phyloP scores from a whole-genome alignment of 768 basidiomycete species.

The Kwoniella sp. region DNA sequence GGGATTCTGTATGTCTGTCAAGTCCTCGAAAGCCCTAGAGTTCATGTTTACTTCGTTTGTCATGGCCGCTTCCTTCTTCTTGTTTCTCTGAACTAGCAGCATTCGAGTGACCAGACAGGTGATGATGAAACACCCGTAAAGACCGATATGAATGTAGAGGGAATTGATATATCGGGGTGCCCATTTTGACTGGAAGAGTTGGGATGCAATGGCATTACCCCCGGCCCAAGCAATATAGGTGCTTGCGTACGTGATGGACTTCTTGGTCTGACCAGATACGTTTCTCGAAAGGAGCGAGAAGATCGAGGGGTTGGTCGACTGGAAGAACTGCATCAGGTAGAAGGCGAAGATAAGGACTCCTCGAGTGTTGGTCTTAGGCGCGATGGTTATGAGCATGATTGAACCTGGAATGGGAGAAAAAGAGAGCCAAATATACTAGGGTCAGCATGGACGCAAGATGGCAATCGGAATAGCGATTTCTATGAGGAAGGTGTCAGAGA shows the following conservation, averaged over 20 bases:
- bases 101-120: constrained; percentile 13
- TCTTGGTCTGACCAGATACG: constrained; percentile 61
- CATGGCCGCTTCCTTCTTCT: constrained; percentile 18
- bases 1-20: constrained; percentile 39
- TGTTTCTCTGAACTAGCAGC: constrained; percentile 17
- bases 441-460: too few species aligned
- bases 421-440: too few species aligned
- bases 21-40: constrained; percentile 27
- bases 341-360: constrained; percentile 61
- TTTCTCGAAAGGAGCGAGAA: constrained; percentile 61
- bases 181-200: constrained; percentile 61
- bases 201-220: constrained; percentile 60
- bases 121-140: constrained; percentile 19
- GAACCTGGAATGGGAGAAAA: constrained; percentile 54
- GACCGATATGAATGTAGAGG: constrained; percentile 13
- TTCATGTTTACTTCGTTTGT: constrained; percentile 7
- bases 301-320: constrained; percentile 56
- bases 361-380: constrained; percentile 57
- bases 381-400: constrained; percentile 60
- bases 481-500: too few species aligned
- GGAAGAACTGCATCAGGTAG: constrained; percentile 55
- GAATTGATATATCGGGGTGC: constrained; percentile 58
- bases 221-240: constrained; percentile 62
- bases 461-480: too few species aligned
- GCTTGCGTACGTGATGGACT: constrained; percentile 60